A percentile compares a stretch with the other conserved stretches of the same genome.
These are phyloP conservation scores for Ophiostoma sp. DNA, from an alignment of 2,329 filamentous ascomycete genomes.

Conservation along the genomic window DNA sequence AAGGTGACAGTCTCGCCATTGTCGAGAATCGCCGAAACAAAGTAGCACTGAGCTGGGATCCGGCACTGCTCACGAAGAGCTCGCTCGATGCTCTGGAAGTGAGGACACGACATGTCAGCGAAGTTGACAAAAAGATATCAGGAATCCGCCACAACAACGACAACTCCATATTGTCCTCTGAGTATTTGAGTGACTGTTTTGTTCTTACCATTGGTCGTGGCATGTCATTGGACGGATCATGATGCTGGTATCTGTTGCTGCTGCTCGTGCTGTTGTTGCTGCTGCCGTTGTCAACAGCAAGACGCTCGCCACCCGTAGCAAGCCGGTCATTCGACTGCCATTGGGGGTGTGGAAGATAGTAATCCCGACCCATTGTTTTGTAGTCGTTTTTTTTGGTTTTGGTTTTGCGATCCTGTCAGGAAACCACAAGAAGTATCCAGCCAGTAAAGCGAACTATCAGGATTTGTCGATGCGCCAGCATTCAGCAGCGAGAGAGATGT, in stretches of 20 bases:
- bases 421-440: slow-evolving; percentile 9
- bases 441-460: slow-evolving; percentile 8
- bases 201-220: slow-evolving; percentile 33
- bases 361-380: slow-evolving; percentile 30
- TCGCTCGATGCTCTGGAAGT: slow-evolving; percentile 44
- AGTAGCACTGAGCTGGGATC: slow-evolving; percentile 53
- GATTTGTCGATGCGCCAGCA: background rate
- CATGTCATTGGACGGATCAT: slow-evolving; percentile 28
- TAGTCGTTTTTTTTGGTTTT: no score
- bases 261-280: slow-evolving; percentile 5
- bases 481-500: slow-evolving; percentile 11
- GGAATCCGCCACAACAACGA: background rate
- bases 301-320: slow-evolving; percentile 25
- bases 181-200: background rate
- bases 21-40: slow-evolving; percentile 53
- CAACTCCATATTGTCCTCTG: background rate
- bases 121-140: no score
- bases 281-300: slow-evolving; percentile 19
- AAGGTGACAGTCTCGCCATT: slow-evolving; percentile 50
- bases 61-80: slow-evolving; percentile 54
- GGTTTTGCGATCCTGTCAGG: background rate
- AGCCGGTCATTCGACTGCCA: slow-evolving; percentile 31
- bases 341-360: slow-evolving; percentile 30
- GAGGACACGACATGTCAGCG: slow-evolving; percentile 12
- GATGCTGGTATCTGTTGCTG: slow-evolving; percentile 27